Evolutionary conservation across 306 rosid genomes (phyloP).

Genomic region (Calophaca sinica): DNA sequence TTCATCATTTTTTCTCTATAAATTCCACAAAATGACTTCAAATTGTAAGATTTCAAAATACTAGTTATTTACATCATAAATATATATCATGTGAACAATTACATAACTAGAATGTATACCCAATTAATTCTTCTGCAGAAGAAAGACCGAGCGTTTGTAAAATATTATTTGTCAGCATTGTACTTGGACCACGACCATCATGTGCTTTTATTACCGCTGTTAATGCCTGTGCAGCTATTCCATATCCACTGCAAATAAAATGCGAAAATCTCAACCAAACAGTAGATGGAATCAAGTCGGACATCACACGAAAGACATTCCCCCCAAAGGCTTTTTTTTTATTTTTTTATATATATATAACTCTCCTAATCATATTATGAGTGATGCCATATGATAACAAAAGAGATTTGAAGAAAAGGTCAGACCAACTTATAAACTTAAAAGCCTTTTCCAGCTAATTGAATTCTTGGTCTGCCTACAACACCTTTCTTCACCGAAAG

Average conservation of each 20-base stretch:
- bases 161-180: conserved; percentile 69
- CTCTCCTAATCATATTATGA: not conserved
- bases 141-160: conserved; percentile 69
- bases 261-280: conserved; percentile 42
- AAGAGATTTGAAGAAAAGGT: conserved; percentile 7
- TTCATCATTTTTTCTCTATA: not conserved
- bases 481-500: conserved; percentile 10
- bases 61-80: conserved; percentile 30
- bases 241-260: conserved; percentile 84
- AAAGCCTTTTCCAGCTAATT: conserved; percentile 5
- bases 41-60: conserved; percentile 10
- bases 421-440: conserved; percentile 2
- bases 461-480: not conserved
- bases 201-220: conserved; percentile 80
- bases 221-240: conserved; percentile 92
- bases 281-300: not conserved
- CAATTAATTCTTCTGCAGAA: conserved; percentile 87
- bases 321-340: not conserved
- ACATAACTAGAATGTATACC: conserved; percentile 59
- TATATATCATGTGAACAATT: conserved; percentile 23
- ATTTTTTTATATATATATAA: too few relatives aligned
- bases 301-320: conserved; percentile 21
- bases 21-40: conserved; percentile 20
- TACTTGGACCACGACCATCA: conserved; percentile 88
- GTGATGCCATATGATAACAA: conserved; percentile 12